phyloP scores from a whole-genome alignment of 148 eudicot species.

The Suaeda aralocaspica region DNA sequence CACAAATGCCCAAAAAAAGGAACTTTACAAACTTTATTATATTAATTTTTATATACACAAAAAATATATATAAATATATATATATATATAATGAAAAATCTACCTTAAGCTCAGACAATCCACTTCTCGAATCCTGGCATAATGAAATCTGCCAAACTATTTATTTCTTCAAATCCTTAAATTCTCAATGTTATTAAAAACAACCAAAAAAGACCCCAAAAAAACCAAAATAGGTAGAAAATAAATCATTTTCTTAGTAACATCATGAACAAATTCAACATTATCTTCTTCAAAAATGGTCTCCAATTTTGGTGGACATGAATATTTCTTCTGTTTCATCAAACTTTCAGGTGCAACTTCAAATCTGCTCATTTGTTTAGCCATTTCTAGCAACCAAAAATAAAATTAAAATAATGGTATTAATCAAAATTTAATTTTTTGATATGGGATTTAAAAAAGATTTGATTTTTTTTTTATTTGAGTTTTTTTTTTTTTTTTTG shows the following conservation, averaged over 20 bases:
- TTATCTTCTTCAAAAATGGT: constrained; percentile 33
- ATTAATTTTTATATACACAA: neutral
- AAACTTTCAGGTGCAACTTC: constrained; percentile 28
- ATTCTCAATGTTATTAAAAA: constrained; percentile 9
- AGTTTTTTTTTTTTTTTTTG: too few relatives aligned
- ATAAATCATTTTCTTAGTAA: constrained; percentile 14
- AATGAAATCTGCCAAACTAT: neutral
- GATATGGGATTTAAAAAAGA: neutral
- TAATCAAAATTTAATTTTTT: neutral
- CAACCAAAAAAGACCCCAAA: constrained; percentile 19
- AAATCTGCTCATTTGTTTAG: constrained; percentile 10
- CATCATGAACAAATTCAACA: constrained; percentile 12
- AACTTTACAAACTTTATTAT: too few relatives aligned
- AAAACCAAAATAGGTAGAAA: constrained; percentile 22
- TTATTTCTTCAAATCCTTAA: neutral
- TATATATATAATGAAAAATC: neutral
- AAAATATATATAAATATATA: neutral
- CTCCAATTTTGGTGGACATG: constrained; percentile 26
- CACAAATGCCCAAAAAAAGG: too few relatives aligned
- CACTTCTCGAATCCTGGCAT: neutral
- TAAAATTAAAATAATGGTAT: neutral
- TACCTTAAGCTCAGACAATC: neutral
- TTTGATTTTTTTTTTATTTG: neutral
- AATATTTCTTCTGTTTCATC: constrained; percentile 18
- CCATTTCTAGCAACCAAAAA: neutral